Percentiles rank a stretch among this genome's conserved stretches.
phyloP scores from a whole-genome alignment of 306 rosid species.

The Nissolia schottii region DNA sequence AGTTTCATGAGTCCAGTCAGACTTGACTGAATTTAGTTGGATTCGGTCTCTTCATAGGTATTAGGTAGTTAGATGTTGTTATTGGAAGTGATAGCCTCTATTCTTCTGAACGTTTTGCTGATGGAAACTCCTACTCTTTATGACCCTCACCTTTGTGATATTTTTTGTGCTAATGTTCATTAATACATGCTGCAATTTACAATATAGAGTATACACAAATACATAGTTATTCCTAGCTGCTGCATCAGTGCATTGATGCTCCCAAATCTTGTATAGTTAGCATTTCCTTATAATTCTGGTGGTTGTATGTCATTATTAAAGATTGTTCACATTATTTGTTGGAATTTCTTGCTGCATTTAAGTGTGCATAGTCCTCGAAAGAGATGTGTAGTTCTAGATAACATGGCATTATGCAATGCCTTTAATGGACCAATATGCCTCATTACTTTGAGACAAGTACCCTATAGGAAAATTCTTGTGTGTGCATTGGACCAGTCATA shows the following conservation, averaged over 20 bases:
- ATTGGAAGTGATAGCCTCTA: background rate
- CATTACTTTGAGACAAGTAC: constrained; percentile 14
- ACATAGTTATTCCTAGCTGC: background rate
- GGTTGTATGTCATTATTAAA: constrained; percentile 10
- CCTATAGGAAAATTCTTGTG: background rate
- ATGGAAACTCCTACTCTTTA: background rate
- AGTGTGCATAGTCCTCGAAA: constrained; percentile 16
- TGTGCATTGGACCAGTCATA: background rate
- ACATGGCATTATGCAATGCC: constrained; percentile 19
- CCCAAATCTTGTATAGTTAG: background rate
- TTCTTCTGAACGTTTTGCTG: background rate
- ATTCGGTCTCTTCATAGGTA: background rate
- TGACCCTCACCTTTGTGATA: background rate
- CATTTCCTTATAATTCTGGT: background rate
- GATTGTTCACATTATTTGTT: constrained; percentile 19
- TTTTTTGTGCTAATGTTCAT: background rate
- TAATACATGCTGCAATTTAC: background rate
- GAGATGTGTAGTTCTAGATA: constrained; percentile 16
- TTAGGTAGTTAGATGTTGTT: background rate
- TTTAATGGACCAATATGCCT: constrained; percentile 16
- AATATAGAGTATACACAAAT: background rate
- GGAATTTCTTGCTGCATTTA: constrained; percentile 18
- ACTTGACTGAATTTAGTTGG: background rate
- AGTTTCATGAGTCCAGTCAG: background rate
- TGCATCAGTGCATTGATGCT: background rate